Evolutionary conservation across 2,329 filamentous ascomycete genomes (phyloP).

Genomic region (Coniosporium tulheliwenetii): DNA sequence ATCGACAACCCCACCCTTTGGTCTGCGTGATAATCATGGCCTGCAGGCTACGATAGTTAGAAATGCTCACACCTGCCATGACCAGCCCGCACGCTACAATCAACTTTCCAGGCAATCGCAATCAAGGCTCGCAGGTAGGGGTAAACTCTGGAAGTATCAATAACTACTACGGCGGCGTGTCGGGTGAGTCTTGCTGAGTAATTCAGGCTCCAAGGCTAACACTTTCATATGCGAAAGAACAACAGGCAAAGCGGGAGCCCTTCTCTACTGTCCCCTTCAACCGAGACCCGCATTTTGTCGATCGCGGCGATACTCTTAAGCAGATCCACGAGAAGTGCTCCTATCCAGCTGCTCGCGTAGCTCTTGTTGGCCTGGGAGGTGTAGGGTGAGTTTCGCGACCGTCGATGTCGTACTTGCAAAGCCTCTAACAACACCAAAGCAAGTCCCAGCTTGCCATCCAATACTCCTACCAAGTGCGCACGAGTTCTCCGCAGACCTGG

Average conservation of each 20-base stretch:
- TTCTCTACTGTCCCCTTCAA: slow-evolving; percentile 8
- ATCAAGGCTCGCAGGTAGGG: neutral
- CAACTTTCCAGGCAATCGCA: no score
- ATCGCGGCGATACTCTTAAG: slow-evolving; percentile 5
- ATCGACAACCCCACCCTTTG: no score
- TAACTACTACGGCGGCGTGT: neutral
- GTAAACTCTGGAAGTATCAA: neutral
- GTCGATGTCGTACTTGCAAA: no score
- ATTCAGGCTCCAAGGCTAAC: neutral
- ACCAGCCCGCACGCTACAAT: no score
- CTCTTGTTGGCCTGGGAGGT: slow-evolving; percentile 12
- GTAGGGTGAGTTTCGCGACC: slow-evolving; percentile 7
- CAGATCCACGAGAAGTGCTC: slow-evolving; percentile 4
- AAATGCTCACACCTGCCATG: no score
- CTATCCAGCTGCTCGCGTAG: slow-evolving; percentile 5
- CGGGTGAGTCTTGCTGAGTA: neutral
- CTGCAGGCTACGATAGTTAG: no score
- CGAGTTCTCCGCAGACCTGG: slow-evolving; percentile 9
- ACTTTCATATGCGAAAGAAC: neutral
- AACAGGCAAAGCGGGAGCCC: neutral
- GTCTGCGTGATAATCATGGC: no score
- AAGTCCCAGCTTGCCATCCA: slow-evolving; percentile 15
- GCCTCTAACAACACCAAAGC: no score
- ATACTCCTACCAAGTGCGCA: slow-evolving; percentile 8
- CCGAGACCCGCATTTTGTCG: slow-evolving; percentile 11